Evolutionary conservation across 176 grass and related monocot genomes (phyloP).

Genomic region (Tuctoria greenei): DNA sequence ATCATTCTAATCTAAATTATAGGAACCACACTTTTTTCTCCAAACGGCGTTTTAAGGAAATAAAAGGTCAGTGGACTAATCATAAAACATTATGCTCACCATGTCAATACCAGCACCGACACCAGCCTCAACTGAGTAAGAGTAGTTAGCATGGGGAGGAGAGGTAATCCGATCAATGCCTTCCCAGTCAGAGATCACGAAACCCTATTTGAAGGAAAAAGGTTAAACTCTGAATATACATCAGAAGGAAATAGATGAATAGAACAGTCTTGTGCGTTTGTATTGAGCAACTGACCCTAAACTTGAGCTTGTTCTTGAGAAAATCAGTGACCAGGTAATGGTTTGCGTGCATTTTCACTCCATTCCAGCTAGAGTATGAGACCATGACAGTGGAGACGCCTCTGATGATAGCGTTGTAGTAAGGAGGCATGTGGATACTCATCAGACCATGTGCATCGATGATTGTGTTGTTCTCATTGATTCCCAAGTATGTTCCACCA

Average conservation of each 20-base stretch:
- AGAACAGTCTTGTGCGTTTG: not conserved
- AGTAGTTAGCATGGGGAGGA: constrained; percentile 55
- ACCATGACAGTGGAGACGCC: constrained; percentile 79
- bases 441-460: constrained; percentile 46
- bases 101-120: constrained; percentile 72
- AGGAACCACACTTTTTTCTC: not conserved
- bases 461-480: constrained; percentile 74
- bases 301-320: constrained; percentile 74
- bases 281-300: constrained; percentile 54
- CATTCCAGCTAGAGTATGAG: constrained; percentile 80
- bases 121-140: constrained; percentile 59
- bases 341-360: constrained; percentile 79
- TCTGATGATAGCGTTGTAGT: constrained; percentile 59
- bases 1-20: not conserved
- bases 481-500: constrained; percentile 61
- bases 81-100: constrained; percentile 39
- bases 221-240: not conserved
- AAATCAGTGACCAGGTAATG: constrained; percentile 60
- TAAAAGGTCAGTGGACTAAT: not conserved
- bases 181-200: constrained; percentile 74
- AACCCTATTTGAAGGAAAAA: constrained; percentile 47
- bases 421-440: constrained; percentile 72
- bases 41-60: not conserved
- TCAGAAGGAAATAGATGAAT: not conserved
- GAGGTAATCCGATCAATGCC: constrained; percentile 66